Evolutionary conservation across 1,284 basidiomycete species (phyloP), one percentile per base, ranked within the genome.

Genomic region (Mycosarcoma maydis): DNA sequence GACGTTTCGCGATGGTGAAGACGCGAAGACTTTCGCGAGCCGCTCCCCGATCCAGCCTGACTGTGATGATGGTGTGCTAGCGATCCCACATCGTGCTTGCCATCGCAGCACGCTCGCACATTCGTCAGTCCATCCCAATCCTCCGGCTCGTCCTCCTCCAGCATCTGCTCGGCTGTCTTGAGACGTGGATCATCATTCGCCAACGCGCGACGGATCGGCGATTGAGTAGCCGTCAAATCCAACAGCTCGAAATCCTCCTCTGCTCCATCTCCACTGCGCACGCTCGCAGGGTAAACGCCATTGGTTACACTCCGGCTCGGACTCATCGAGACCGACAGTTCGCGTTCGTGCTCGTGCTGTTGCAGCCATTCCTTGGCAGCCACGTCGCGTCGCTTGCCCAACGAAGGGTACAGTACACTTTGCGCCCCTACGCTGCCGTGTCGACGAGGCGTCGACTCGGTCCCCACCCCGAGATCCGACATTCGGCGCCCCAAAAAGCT

Each of bases 71-170:
- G 43, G 37, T 75, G 68, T 11, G 75, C 76, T 16, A 76, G 67
- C 23, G 61, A 59, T 8, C 85, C 84, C 23, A 87, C 84, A 46
- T 86, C 84, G 83, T 98, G 95, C 86, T 87, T 75, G 23, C 95
- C 95, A 81, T 94, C 92, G 77, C 94, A 97, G 82, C 94, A 97
- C 2, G 93, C 93, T 43, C 68, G 72, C 1, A 77, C 76, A 30
- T 78, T 78, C 36, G 97, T 94, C 41, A 98, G 80, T 0, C 94
- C 95, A 76, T 98, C 94, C 80, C 89, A 98, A 2, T 88, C 91
- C 45, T 89, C 89, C 68, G 92, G 91, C 9, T 88, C 89, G 75
- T 89, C 84, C 37, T 89, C 89, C 34, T 88, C 89, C 62, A 80
- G 70, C 73, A 78, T 80, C 61, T 79, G 37, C 42, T 80, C 78